These are phyloP conservation scores for Aaosphaeria arxii DNA, from an alignment of 2,329 filamentous ascomycete genomes.

Conservation along the genomic window DNA sequence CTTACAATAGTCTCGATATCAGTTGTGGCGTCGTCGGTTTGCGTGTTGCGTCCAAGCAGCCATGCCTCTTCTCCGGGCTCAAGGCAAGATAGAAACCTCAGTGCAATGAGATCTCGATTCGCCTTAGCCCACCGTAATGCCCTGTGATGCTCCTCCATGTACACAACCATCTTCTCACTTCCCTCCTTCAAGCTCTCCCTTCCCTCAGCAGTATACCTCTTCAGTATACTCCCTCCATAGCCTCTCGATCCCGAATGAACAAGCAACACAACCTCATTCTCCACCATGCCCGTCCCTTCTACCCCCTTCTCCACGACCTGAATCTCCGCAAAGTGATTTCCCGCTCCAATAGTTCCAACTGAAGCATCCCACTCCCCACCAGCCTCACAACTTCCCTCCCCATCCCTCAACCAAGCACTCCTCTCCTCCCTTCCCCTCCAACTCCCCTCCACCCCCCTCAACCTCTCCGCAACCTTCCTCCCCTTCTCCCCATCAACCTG, in stretches of 20 bases:
- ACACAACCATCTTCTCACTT: conserved; percentile 20
- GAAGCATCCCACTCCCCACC: conserved; percentile 30
- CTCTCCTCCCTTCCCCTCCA: conserved; percentile 26
- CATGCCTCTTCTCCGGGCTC: conserved; percentile 5
- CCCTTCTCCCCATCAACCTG: conserved; percentile 34
- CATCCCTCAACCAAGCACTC: conserved; percentile 26
- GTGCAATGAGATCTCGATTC: conserved; percentile 38
- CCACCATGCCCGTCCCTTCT: conserved; percentile 10
- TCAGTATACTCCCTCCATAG: conserved; percentile 34
- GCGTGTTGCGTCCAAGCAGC: not conserved
- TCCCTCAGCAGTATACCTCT: conserved; percentile 20
- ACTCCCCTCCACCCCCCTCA: conserved; percentile 34
- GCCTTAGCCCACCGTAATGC: conserved; percentile 37
- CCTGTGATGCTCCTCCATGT: conserved; percentile 33
- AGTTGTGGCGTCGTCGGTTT: not conserved
- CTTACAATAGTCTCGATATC: not conserved
- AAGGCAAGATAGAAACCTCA: conserved; percentile 35
- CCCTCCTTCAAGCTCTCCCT: conserved; percentile 22
- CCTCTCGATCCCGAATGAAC: conserved; percentile 39
- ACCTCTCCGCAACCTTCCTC: conserved; percentile 32
- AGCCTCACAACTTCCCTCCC: conserved; percentile 15
- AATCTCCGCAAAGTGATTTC: conserved; percentile 40
- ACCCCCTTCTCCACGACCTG: conserved; percentile 30
- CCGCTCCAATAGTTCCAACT: conserved; percentile 38
- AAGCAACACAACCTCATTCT: conserved; percentile 34